Evolutionary conservation across 2,329 filamentous ascomycete genomes (phyloP), one percentile per base, ranked within the genome.

Genomic region (Aspergillus caelatus): DNA sequence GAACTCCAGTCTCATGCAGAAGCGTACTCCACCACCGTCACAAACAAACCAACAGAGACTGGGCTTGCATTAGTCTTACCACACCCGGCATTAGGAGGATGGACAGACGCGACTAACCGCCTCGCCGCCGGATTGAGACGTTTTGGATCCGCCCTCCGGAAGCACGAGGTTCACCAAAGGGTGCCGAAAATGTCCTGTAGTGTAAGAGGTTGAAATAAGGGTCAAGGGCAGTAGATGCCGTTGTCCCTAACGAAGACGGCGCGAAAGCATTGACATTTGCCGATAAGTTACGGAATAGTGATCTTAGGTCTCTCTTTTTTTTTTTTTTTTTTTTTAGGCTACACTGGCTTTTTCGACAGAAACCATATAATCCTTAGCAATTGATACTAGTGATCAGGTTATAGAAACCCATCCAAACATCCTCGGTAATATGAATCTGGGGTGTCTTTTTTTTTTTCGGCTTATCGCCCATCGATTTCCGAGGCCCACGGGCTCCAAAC

Each of bases 41-140:
- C 46, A 43, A 54, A 63, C 61, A 61, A 67, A 67, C 63, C 63
- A 61, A 57, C 57, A 63, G 57, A 66, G 64, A 60, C 63, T 66
- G 63, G 66, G 62, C 67, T 32, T 70, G 68, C 68, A 70, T 70
- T 68, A 69, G 67, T 62, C 46, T 28, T 56, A 54, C 53, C 55
- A 61, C 62, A 52, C 52, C 43, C 36, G 48, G 54, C 57, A 58
- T 57, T 52, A 36, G 39, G 53, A 58, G 23, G 45, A 55, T 55
- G 56, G 52, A 56, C 21, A 53, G 34, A 58, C 57, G 46, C 52
- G 52, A 60, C 60, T 55, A 62, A 58, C 52, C 61, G 57, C 56
- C 61, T 60, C 54, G 45, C 34, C 30, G 52, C 41, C 28, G 28
- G 48, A 32, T 52, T 41, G 48, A 52, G 21, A 32, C 28, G 26